Evolutionary conservation across 192 early-diverging fungal species (phyloP).

Genomic region (Umbelopsis isabellina): DNA sequence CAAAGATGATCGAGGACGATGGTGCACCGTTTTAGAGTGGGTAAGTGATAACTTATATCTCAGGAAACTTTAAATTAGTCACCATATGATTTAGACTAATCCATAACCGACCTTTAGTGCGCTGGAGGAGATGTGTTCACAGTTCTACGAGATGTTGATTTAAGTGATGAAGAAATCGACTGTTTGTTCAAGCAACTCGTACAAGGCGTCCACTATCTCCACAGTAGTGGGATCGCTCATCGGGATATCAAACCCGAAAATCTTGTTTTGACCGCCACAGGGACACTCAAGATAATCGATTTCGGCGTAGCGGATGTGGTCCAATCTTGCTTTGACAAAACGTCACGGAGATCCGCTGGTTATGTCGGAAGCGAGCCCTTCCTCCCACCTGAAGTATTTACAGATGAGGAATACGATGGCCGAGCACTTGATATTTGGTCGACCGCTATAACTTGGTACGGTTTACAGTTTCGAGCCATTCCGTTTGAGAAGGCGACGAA

Average conservation of each 20-base stretch:
- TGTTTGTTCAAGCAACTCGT: conserved; percentile 95
- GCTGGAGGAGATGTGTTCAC: conserved; percentile 91
- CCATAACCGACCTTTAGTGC: conserved; percentile 68
- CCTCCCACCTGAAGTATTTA: conserved; percentile 90
- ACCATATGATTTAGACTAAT: neutral
- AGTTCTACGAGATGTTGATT: conserved; percentile 72
- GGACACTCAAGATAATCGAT: conserved; percentile 93
- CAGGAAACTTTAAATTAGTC: neutral
- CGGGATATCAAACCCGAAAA: conserved; percentile 87
- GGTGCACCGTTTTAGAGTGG: conserved; percentile 78
- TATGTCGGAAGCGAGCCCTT: conserved; percentile 93
- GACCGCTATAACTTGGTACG: conserved; percentile 89
- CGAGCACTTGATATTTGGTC: conserved; percentile 92
- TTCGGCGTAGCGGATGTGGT: conserved; percentile 97
- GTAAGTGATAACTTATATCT: conserved; percentile 33
- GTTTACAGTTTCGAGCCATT: conserved; percentile 71
- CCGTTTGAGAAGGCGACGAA: conserved; percentile 67
- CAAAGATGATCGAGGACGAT: conserved; percentile 86
- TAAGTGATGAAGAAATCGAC: conserved; percentile 80
- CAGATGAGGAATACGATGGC: conserved; percentile 82
- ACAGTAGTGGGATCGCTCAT: conserved; percentile 93
- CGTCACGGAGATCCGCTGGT: conserved; percentile 73
- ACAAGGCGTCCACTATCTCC: conserved; percentile 85
- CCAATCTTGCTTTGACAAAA: conserved; percentile 74
- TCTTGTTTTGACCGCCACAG: conserved; percentile 76